Evolutionary conservation across 768 basidiomycete species (phyloP), one percentile per base, ranked within the genome.

Genomic region (Tephrocybe sp.): DNA sequence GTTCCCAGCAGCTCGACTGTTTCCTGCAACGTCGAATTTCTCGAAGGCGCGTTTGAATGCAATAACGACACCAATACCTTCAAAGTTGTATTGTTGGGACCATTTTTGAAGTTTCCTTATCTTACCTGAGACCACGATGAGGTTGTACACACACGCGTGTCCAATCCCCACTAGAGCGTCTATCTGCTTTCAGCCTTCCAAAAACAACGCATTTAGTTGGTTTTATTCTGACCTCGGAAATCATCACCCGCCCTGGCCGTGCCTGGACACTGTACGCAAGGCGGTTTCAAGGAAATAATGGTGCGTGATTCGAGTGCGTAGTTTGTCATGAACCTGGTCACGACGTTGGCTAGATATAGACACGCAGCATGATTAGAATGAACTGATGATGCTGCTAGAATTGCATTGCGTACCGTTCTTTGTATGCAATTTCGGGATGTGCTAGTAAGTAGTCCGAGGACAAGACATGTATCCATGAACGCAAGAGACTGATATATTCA

Each of bases 131-230:
- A 91, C 86, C 0, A 85, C 89, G 44, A 92, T 92, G 42, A 92
- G 72, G 58, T 92, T 92, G 61, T 92, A 90, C 1, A 89, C 89
- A 59, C 89, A 92, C 1, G 85, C 87, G 55, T 88, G 87, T 0
- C 86, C 82, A 32, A 84, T 73, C 1, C 78, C 74, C 50, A 69
- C 68, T 22, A 86, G 68, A 1, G 84, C 85, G 50, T 84, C 83
- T 82, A 84, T 84, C 77, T 80, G 52, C 1, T 30, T 16, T 39
- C 6, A 50, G 16, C 13, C 22, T 9, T 4, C 14, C 8, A 14
- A 0, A 10, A 31, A 5, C 17, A 31, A 16, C 0, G 6, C 13
- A 17, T 33, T 5, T 3, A 17, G 3, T 33, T 38, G 8, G 3
- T n/a, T n/a, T n/a, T n/a, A n/a, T n/a, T 4, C 73, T 63, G 65